Conservation (phyloP, 768 basidiomycete genomes). For the Auricularia heimuer region DNA sequence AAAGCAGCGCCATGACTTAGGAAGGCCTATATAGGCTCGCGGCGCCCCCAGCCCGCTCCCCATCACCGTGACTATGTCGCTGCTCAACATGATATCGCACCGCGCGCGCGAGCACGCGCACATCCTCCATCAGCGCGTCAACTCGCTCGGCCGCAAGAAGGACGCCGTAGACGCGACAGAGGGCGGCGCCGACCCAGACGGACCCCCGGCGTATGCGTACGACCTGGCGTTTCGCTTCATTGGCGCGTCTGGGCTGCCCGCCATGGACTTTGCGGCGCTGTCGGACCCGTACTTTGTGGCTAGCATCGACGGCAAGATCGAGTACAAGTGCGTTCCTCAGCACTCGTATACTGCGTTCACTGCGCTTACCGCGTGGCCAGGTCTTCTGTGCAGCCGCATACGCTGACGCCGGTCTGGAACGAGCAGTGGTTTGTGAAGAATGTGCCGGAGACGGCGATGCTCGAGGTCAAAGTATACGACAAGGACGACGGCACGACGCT, state of each 20-base stretch:
- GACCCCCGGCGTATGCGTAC: not conserved
- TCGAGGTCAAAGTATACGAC: constrained; percentile 53
- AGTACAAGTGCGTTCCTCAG: constrained; percentile 42
- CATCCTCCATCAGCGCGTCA: not conserved
- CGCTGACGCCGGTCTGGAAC: constrained; percentile 65
- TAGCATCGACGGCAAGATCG: constrained; percentile 50
- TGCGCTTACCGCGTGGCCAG: constrained; percentile 24
- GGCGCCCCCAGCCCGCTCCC: not conserved
- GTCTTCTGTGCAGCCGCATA: constrained; percentile 52
- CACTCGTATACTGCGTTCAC: constrained; percentile 1
- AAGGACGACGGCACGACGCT: constrained; percentile 47
- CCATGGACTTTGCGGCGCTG: constrained; percentile 53
- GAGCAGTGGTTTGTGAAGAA: constrained; percentile 66
- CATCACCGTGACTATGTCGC: not conserved
- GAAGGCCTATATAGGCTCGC: not conserved
- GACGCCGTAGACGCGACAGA: not conserved
- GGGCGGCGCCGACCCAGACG: not conserved
- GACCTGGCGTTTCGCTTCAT: constrained; percentile 42
- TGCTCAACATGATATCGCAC: not conserved
- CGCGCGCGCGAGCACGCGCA: not conserved
- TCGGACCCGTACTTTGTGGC: constrained; percentile 73
- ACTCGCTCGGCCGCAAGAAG: not conserved
- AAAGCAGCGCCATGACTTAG: too few relatives aligned
- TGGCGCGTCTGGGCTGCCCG: constrained; percentile 57
- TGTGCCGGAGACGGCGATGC: constrained; percentile 49